Percentiles rank a stretch among this genome's conserved stretches.
Evolutionary conservation across 805 yeast species (phyloP).

Genomic region (Maudiozyma saulgeensis): DNA sequence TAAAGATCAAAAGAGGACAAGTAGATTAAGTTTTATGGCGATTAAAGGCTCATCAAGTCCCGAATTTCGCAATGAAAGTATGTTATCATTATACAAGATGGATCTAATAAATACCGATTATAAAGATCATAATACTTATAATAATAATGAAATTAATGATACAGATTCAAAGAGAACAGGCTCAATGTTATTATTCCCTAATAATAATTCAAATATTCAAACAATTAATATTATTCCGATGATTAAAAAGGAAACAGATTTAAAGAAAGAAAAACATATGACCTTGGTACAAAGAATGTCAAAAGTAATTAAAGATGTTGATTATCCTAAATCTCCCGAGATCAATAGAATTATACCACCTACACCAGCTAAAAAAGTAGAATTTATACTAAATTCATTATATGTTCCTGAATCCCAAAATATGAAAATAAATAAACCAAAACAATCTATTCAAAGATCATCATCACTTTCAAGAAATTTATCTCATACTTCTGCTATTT

Average conservation of each 20-base stretch:
- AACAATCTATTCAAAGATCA: not conserved
- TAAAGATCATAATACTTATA: conserved; percentile 4
- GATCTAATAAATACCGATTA: conserved; percentile 6
- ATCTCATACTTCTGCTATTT: not conserved
- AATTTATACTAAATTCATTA: conserved; percentile 29
- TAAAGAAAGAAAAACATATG: conserved; percentile 4
- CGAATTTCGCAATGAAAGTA: conserved; percentile 24
- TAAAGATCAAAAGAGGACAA: conserved; percentile 12
- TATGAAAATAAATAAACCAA: not conserved
- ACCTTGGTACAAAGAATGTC: conserved; percentile 11
- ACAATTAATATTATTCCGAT: not conserved
- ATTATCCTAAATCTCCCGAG: conserved; percentile 40
- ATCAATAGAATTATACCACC: conserved; percentile 45
- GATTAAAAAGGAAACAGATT: conserved; percentile 1
- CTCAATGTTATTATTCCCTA: conserved; percentile 25
- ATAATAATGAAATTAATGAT: conserved; percentile 6
- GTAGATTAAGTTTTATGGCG: conserved; percentile 25
- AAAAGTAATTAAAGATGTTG: conserved; percentile 21
- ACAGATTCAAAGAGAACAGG: conserved; percentile 13
- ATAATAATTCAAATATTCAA: conserved; percentile 15
- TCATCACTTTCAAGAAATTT: not conserved
- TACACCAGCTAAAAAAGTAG: conserved; percentile 60
- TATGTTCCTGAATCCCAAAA: conserved; percentile 15
- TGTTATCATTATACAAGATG: conserved; percentile 20
- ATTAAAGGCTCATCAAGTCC: conserved; percentile 25